Evolutionary conservation across 2,329 filamentous ascomycete species (phyloP).

Genomic region (Pezicula neosporulosa): DNA sequence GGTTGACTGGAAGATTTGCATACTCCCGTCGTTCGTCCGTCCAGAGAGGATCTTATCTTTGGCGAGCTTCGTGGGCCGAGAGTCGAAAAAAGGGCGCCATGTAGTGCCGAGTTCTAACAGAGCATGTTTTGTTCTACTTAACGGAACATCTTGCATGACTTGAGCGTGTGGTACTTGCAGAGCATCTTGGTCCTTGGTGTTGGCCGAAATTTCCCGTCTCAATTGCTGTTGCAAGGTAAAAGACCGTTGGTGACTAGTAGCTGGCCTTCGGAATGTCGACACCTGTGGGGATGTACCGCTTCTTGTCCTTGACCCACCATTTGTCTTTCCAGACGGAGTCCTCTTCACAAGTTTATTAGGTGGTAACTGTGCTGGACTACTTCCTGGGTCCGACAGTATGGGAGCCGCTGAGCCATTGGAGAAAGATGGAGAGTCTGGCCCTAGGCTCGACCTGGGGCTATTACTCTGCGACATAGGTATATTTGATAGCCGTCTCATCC

Average conservation of each 20-base stretch:
- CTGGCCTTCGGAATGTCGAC: constrained; percentile 66
- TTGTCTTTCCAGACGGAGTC: constrained; percentile 51
- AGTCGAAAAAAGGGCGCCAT: constrained; percentile 29
- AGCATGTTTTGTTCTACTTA: constrained; percentile 9
- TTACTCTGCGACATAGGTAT: constrained; percentile 63
- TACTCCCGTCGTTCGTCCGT: constrained; percentile 19
- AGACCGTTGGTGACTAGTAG: constrained; percentile 76
- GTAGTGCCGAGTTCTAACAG: constrained; percentile 15
- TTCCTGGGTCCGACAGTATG: constrained; percentile 42
- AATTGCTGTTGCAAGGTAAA: constrained; percentile 59
- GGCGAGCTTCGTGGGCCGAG: constrained; percentile 24
- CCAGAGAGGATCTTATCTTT: constrained; percentile 22
- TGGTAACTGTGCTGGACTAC: constrained; percentile 41
- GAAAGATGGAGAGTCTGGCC: constrained; percentile 63
- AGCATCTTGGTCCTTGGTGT: constrained; percentile 9
- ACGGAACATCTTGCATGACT: constrained; percentile 11
- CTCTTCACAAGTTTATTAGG: constrained; percentile 80
- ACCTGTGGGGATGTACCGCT: constrained; percentile 57
- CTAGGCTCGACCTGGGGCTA: constrained; percentile 61
- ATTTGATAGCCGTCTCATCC: constrained; percentile 69
- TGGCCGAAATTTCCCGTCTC: constrained; percentile 17
- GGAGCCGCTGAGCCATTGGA: constrained; percentile 66
- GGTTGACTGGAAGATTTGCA: constrained; percentile 21
- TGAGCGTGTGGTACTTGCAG: constrained; percentile 10
- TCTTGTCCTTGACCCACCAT: constrained; percentile 38